Evolutionary conservation across 2,329 filamentous ascomycete species (phyloP), one percentile per base, ranked within the genome.

Genomic region (Paracorniculantispora psalliotae): DNA sequence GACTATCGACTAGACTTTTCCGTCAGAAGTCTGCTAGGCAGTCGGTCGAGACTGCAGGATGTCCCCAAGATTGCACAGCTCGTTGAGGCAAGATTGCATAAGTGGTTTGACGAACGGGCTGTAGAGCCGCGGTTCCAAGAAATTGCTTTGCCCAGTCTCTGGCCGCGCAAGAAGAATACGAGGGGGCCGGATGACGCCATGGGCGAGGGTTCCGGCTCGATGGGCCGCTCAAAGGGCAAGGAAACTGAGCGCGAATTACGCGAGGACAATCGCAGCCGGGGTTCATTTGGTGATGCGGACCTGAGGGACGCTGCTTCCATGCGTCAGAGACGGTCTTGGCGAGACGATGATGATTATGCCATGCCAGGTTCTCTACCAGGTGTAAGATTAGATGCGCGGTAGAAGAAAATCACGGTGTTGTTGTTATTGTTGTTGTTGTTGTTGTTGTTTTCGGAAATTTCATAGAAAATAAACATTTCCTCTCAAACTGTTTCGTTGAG

Each of bases 81-180:
- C 1, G 85, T 96, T 43, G 91, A 96, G 73, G 82, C 86, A 4
- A 81, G 90, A 19, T 79, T 96, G 17, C 90, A 94, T 73, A 84
- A 85, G 57, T 96, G 91, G 91, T 93, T 96, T 71, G 90, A 94
- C 71, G 90, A 94, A 69, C 84, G 91, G 49, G 90, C 87, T 62
- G 91, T 96, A 7, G 90, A 94, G 73, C 91, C 91, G 2, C 83
- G 90, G 26, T 94, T 94, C 72, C 91, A 94, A 70, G 90, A 94
- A 69, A 93, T 94, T 63, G 88, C 89, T 0, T 78, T 96, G 9
- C 91, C 91, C 0, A 91, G 85, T 65, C 70, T 94, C 61, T 96
- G 91, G 91, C 91, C 91, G 1, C 78, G 90, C 49, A 93, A 92
- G 77, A 88, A 86, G 76, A 96, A 92, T 66, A 92, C 90, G 0